Conservation (phyloP, 2,329 filamentous ascomycete species). For the Talaromyces sp. region DNA sequence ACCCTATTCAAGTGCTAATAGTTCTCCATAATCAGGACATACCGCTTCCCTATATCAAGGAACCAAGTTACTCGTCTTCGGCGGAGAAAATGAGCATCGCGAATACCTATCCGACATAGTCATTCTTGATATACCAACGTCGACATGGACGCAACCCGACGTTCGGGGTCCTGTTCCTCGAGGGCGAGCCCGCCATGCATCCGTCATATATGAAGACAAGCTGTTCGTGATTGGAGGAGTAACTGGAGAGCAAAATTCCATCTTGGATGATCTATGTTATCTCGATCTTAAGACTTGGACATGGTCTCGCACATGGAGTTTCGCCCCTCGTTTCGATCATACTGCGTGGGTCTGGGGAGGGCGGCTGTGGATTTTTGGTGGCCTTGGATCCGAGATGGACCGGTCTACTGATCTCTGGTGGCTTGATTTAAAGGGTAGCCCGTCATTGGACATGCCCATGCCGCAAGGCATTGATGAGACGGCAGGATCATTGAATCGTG, state of each 20-base stretch:
- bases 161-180: constrained; percentile 81
- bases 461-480: constrained; percentile 55
- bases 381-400: constrained; percentile 93
- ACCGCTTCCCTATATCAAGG: constrained; percentile 92
- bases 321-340: constrained; percentile 92
- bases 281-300: constrained; percentile 96
- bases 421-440: constrained; percentile 88
- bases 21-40: constrained; percentile 61
- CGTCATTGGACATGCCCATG: constrained; percentile 74
- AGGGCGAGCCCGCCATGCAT: constrained; percentile 87
- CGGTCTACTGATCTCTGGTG: constrained; percentile 96
- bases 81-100: constrained; percentile 95
- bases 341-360: constrained; percentile 91
- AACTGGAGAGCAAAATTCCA: constrained; percentile 78
- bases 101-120: constrained; percentile 95
- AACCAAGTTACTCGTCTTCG: constrained; percentile 94
- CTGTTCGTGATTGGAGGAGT: constrained; percentile 95
- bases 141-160: constrained; percentile 91
- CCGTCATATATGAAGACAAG: constrained; percentile 93
- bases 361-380: constrained; percentile 93
- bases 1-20: background rate
- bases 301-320: constrained; percentile 95
- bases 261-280: constrained; percentile 94
- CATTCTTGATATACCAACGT: constrained; percentile 89
- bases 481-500: constrained; percentile 32